Percentiles rank a stretch among this genome's conserved stretches.
These are phyloP conservation scores for Polyplosphaeria fusca DNA, from an alignment of 495 filamentous ascomycete genomes.

Conservation along the genomic window DNA sequence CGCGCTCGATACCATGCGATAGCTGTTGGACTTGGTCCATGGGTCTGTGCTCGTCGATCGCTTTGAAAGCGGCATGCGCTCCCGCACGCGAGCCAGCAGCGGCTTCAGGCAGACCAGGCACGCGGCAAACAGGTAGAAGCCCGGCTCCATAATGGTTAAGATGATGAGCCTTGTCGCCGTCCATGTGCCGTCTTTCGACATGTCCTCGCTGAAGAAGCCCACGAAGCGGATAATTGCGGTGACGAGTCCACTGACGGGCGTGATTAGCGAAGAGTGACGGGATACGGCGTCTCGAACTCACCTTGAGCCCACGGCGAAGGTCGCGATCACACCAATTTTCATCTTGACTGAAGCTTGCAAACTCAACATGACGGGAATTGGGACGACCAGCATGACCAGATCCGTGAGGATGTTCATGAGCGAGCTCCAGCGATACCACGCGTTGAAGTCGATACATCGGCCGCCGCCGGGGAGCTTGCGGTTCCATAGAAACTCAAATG, in stretches of 20 bases:
- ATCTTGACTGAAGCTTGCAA: neutral
- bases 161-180: neutral
- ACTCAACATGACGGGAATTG: neutral
- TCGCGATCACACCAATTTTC: neutral
- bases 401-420: slow-evolving; percentile 3
- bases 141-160: slow-evolving; percentile 1
- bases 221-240: slow-evolving; percentile 1
- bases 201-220: slow-evolving; percentile 2
- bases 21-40: neutral
- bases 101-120: slow-evolving; percentile 1
- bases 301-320: slow-evolving; percentile 1
- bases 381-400: slow-evolving; percentile 4
- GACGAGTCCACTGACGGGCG: neutral
- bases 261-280: neutral
- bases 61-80: neutral
- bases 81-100: neutral
- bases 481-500: neutral
- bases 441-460: slow-evolving; percentile 9
- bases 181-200: neutral
- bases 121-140: slow-evolving; percentile 5
- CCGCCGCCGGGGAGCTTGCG: neutral
- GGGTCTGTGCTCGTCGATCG: neutral
- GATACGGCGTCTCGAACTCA: neutral
- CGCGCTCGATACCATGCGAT: too few relatives aligned
- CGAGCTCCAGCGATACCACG: neutral